Evolutionary conservation across 257 asterid species (phyloP), one percentile per base, ranked within the genome.

Genomic region (Petunia axillaris): DNA sequence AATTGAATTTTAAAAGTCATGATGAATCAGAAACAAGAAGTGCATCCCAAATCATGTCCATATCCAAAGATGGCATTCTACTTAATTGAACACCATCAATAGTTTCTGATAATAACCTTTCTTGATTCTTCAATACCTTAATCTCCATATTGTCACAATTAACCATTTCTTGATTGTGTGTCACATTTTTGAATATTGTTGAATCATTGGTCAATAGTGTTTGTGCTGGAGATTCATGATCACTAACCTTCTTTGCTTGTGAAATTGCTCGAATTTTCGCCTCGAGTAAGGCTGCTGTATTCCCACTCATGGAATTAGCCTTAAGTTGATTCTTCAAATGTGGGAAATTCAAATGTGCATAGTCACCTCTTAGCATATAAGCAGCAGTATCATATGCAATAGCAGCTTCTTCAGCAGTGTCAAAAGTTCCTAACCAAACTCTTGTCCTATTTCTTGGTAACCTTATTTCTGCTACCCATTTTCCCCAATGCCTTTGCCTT

Each of bases 1-100:
- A 15, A 14, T 1, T 46, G 2, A 54, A 76, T 58, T 13, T 16
- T 76, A 55, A 64, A 1, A 3, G 48, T 60, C 60, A 50, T 89
- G 80, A 91, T 82, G 87, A 87, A 89, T 90, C 95, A 81, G 97
- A 81, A 43, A 88, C 90, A 16, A 89, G 80, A 67, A 92, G 84
- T 59, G 93, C 95, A 91, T 91, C 98, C 98, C 98, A 94, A 58
- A 94, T 94, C 79, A 89, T 83, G 43, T 94, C 98, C 97, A 94
- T 92, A 53, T 94, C 97, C 86, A 92, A 43, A 58, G 98, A 94
- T 55, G 98, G 98, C 87, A 92, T 83, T 83, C 92, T 92, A 86
- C 95, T 92, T 35, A 92, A 71, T 84, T 91, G 97, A 82, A 90
- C 91, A 76, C 79, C 87, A 70, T 89, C 93, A 81, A 63, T 25